Evolutionary conservation across 169 alveolate genomes (phyloP).

Genomic region (Eimeria sp.): DNA sequence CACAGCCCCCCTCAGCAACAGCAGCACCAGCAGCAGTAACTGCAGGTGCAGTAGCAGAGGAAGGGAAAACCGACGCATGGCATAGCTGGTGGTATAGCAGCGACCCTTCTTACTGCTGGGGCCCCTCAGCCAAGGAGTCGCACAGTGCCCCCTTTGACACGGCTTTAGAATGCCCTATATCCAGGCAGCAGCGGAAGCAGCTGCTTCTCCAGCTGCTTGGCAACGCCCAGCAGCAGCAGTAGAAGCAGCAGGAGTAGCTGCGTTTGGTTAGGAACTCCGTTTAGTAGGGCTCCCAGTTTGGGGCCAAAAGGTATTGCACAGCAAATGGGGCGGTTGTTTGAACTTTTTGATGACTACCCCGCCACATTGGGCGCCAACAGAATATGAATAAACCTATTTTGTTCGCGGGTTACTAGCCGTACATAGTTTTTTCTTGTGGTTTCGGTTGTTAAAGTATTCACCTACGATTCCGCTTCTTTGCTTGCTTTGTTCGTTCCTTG

Average conservation of each 20-base stretch:
- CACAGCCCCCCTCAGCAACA: background rate
- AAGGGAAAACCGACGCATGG: background rate
- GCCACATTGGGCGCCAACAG: too few species aligned
- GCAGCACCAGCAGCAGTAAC: background rate
- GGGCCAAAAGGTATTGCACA: background rate
- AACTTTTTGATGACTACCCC: too few species aligned
- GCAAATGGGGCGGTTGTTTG: too few species aligned
- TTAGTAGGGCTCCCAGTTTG: background rate
- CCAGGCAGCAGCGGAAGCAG: constrained; percentile 32
- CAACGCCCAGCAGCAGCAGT: background rate
- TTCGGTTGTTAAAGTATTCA: too few species aligned
- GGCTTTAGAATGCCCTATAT: constrained; percentile 10
- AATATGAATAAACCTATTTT: too few species aligned
- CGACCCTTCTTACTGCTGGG: constrained; percentile 46
- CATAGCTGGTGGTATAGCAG: constrained; percentile 57
- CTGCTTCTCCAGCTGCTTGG: background rate
- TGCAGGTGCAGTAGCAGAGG: background rate
- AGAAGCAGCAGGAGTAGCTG: background rate
- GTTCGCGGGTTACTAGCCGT: too few species aligned
- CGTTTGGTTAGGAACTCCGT: background rate
- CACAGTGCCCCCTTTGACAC: constrained; percentile 12
- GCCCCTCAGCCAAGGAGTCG: constrained; percentile 10
- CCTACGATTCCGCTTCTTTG: too few species aligned
- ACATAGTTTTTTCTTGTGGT: too few species aligned
- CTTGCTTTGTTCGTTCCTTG: too few species aligned